A percentile compares a stretch with the other conserved stretches of the same genome.
Evolutionary conservation across 805 yeast genomes (phyloP).

Genomic region (Starmerella vitae): DNA sequence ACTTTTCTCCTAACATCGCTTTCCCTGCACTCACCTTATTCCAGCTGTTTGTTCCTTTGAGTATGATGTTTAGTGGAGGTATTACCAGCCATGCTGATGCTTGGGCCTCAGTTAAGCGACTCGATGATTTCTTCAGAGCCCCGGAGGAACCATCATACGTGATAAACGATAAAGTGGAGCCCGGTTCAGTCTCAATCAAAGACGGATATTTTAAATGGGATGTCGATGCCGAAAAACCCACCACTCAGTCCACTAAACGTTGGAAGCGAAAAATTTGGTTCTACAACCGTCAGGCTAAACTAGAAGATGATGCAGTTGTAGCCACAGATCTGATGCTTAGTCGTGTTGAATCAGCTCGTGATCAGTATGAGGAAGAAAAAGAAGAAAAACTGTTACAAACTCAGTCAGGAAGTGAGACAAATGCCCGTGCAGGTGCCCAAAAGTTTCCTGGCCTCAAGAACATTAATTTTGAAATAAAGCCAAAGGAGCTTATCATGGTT

Average conservation of each 20-base stretch:
- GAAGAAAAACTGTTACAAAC: slow-evolving; percentile 6
- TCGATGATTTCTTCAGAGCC: slow-evolving; percentile 23
- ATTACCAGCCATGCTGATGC: slow-evolving; percentile 32
- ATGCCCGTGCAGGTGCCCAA: slow-evolving; percentile 19
- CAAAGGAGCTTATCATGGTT: slow-evolving; percentile 59
- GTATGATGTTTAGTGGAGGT: slow-evolving; percentile 42
- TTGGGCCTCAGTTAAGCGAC: slow-evolving; percentile 25
- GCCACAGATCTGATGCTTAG: slow-evolving; percentile 5
- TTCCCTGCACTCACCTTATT: slow-evolving; percentile 62
- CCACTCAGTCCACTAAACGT: slow-evolving; percentile 8
- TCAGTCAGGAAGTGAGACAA: slow-evolving; percentile 8
- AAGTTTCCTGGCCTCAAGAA: slow-evolving; percentile 36
- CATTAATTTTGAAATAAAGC: slow-evolving; percentile 40
- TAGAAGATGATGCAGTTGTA: slow-evolving; percentile 5
- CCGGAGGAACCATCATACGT: slow-evolving; percentile 30
- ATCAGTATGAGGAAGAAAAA: slow-evolving; percentile 12
- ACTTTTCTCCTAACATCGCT: slow-evolving; percentile 43
- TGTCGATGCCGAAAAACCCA: slow-evolving; percentile 15
- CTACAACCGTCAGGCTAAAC: slow-evolving; percentile 7
- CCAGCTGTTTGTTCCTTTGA: slow-evolving; percentile 54
- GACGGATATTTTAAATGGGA: slow-evolving; percentile 62
- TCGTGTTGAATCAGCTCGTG: slow-evolving; percentile 3
- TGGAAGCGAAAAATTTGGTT: slow-evolving; percentile 13
- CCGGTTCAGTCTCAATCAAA: slow-evolving; percentile 36
- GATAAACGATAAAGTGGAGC: slow-evolving; percentile 22